Evolutionary conservation across 2,329 filamentous ascomycete species (phyloP), one percentile per base, ranked within the genome.

Genomic region (Sodiomyces alkalinus): DNA sequence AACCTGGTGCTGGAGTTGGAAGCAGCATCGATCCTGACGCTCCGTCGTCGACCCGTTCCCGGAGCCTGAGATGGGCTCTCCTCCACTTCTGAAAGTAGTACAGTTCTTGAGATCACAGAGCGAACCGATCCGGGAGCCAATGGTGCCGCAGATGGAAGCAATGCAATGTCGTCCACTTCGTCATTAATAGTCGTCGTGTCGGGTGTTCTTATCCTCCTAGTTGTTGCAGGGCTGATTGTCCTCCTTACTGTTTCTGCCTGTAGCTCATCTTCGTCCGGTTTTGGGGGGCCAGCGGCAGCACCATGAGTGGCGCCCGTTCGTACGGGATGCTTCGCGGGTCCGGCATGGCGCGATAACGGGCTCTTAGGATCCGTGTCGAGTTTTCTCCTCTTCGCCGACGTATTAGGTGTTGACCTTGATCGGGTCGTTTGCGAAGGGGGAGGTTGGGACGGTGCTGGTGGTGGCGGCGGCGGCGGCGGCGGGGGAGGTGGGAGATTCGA

Each of bases 11-110:
- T 60, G 3, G 55, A 60, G 2, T 48, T 52, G 6, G 56, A 33
- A 2, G 48, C 48, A 1, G 47, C 49, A 19, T 45, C 48, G 6
- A 49, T 40, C 10, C 43, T 47, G 10, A 64, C 41, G 4, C 43
- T 52, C 16, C 58, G 55, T 27, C 65, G 49, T 7, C 55, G 57
- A 2, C 67, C 68, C 36, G 65, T 72, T 3, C 68, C 68, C 1
- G 68, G 68, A 10, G 65, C 66, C 37, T 64, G 45, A 7, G 40
- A 48, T 1, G 70, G 68, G 31, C 66, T 71, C 40, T 74, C 66
- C 19, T 48, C 52, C 10, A 68, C 53, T 40, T 65, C 60, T 26
- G 64, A 58, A 11, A 41, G 36, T 10, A 38, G 22, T 8, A 26
- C 13, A 7, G 32, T 22, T 17, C n/a, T n/a, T n/a, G n/a, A n/a